A percentile compares a stretch with the other conserved stretches of the same genome.
phyloP scores from a whole-genome alignment of 768 basidiomycete species.

The Strobilomyces confusus region DNA sequence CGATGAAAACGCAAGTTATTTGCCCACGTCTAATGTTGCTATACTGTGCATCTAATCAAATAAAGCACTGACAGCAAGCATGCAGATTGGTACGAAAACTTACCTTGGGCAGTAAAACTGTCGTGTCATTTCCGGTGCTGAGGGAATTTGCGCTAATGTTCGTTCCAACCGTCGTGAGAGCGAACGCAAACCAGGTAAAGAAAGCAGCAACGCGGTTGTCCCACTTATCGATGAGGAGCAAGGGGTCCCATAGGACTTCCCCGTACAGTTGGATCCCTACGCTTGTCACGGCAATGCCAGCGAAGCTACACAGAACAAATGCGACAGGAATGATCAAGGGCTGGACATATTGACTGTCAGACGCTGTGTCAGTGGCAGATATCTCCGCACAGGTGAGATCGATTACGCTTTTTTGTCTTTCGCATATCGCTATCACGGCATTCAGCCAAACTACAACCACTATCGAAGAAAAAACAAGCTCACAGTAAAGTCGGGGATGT shows the following conservation, averaged over 20 bases:
- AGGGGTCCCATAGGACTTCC: constrained; percentile 53
- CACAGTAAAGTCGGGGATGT: constrained; percentile 83
- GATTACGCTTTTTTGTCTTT: constrained; percentile 42
- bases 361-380: constrained; percentile 2
- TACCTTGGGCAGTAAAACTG: constrained; percentile 68
- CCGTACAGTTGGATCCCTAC: constrained; percentile 62
- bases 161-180: constrained; percentile 33
- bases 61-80: neutral
- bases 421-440: constrained; percentile 58
- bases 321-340: constrained; percentile 69
- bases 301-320: constrained; percentile 74
- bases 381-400: neutral
- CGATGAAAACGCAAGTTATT: constrained; percentile 72
- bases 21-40: constrained; percentile 80
- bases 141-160: constrained; percentile 62
- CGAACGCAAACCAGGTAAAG: constrained; percentile 74
- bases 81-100: constrained; percentile 13
- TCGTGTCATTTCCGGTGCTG: constrained; percentile 80
- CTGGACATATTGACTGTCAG: constrained; percentile 65
- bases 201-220: constrained; percentile 83
- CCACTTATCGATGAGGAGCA: constrained; percentile 73
- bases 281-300: constrained; percentile 78
- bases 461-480: neutral
- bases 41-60: constrained; percentile 11
- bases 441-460: neutral